Evolutionary conservation across 768 basidiomycete genomes (phyloP), one percentile per base, ranked within the genome.

Genomic region (Podaxis pistillaris): DNA sequence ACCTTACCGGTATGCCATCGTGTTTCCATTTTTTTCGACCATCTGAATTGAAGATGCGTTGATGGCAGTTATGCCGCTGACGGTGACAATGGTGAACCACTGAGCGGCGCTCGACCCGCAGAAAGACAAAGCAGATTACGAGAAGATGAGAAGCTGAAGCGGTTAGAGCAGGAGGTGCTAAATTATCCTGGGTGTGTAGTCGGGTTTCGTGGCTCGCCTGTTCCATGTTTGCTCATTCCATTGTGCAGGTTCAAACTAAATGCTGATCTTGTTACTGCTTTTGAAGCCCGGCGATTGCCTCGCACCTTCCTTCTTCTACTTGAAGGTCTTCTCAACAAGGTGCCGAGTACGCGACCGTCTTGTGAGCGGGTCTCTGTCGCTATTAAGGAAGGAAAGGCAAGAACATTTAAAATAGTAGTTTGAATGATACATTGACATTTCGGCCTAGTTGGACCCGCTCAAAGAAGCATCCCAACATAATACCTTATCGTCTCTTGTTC

Each of bases 281-380:
- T 94, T 64, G 86, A 88, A 64, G 77, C 85, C 3, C 82, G 94
- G n/a, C 83, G 87, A 46, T 75, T 96, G 0, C 90, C 93, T 2
- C 77, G 85, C 3, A 80, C 88, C 4, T 87, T 88, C 64, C 76
- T 95, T 4, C 78, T 91, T 1, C 73, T 96, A 13, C 76, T 96
- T 28, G 90, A 93, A 64, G 81, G 83, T 60, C 78, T 96, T 47
- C 73, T 95, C 63, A 83, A 87, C 64, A 79, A 87, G 37, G 73
- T 72, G 2, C 87, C 94, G 0, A 71, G 75, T 2, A 72, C 72
- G n/a, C 80, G 94, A 56, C 91, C 91, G 7, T 83, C 86, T 0
- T 87, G 87, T 52, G 91, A 93, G 65, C 82, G 87, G 55, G 88
- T 96, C 13, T 72, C 80, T n/a, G 72, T 71, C 28, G 93, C 88